Evolutionary conservation across 2,329 filamentous ascomycete species (phyloP).

Genomic region (Claviceps digitariae): DNA sequence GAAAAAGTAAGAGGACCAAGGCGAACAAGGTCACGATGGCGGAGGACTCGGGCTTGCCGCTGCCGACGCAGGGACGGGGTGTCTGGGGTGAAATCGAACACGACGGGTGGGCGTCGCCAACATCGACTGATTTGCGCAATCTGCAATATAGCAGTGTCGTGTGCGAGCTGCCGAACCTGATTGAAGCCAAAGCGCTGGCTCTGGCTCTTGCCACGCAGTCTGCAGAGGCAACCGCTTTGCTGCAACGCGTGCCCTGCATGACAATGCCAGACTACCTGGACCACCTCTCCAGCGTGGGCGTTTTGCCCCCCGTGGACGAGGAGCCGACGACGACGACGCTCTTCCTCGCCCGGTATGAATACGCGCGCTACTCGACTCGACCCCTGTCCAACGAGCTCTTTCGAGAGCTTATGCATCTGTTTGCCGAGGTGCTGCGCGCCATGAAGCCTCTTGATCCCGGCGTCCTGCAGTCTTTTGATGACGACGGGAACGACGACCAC

Average conservation of each 20-base stretch:
- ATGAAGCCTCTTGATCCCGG: slow-evolving; percentile 54
- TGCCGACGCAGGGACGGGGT: slow-evolving; percentile 33
- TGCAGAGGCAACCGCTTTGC: slow-evolving; percentile 51
- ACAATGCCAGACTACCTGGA: slow-evolving; percentile 66
- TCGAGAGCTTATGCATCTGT: slow-evolving; percentile 65
- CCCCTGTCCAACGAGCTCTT: slow-evolving; percentile 60
- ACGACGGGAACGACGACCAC: slow-evolving; percentile 1
- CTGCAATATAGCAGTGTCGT: slow-evolving; percentile 76
- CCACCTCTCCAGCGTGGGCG: slow-evolving; percentile 53
- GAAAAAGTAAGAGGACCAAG: slow-evolving; percentile 20
- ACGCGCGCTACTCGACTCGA: slow-evolving; percentile 64
- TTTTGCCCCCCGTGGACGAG: slow-evolving; percentile 33
- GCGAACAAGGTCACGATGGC: slow-evolving; percentile 9
- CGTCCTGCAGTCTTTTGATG: slow-evolving; percentile 27
- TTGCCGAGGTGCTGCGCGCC: slow-evolving; percentile 63
- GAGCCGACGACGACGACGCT: slow-evolving; percentile 31
- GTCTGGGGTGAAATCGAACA: slow-evolving; percentile 80
- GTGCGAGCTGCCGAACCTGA: slow-evolving; percentile 71
- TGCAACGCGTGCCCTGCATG: slow-evolving; percentile 59
- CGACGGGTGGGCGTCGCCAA: slow-evolving; percentile 76
- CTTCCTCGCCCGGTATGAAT: slow-evolving; percentile 71
- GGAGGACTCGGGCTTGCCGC: slow-evolving; percentile 14
- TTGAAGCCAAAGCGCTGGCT: slow-evolving; percentile 87
- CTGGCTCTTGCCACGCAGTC: slow-evolving; percentile 46
- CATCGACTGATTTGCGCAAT: slow-evolving; percentile 58